phyloP scores from a whole-genome alignment of 2,329 filamentous ascomycete species.

The Cladophialophora psammophila region DNA sequence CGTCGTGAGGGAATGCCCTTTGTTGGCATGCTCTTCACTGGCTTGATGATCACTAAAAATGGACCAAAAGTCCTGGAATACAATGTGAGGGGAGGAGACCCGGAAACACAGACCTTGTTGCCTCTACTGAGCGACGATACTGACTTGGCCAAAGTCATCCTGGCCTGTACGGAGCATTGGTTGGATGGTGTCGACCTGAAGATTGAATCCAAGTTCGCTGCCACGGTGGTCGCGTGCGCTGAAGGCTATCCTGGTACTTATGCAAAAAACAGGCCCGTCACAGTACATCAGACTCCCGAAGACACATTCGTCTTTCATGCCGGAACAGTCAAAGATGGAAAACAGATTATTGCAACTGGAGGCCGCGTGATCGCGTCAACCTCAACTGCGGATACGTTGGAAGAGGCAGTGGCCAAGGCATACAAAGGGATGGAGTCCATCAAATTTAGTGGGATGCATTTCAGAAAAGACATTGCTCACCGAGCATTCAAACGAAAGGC shows the following conservation, averaged over 20 bases:
- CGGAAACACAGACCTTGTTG: conserved; percentile 86
- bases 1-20: conserved; percentile 75
- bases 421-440: conserved; percentile 83
- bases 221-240: conserved; percentile 92
- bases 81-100: conserved; percentile 91
- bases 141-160: conserved; percentile 87
- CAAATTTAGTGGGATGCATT: conserved; percentile 88
- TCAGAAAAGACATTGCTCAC: conserved; percentile 89
- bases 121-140: conserved; percentile 74
- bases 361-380: conserved; percentile 95
- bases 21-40: conserved; percentile 81
- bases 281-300: conserved; percentile 61
- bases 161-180: conserved; percentile 79
- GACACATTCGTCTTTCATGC: conserved; percentile 87
- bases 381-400: conserved; percentile 75
- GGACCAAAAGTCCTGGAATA: conserved; percentile 89
- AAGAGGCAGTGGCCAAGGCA: conserved; percentile 84
- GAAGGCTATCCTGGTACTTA: conserved; percentile 90
- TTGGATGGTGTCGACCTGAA: conserved; percentile 74
- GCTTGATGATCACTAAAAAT: conserved; percentile 86
- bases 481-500: conserved; percentile 56
- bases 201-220: conserved; percentile 74
- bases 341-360: conserved; percentile 76
- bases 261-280: conserved; percentile 75
- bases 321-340: conserved; percentile 68